Conservation (phyloP, 2,329 filamentous ascomycete species). For the Fusarium sp. region DNA sequence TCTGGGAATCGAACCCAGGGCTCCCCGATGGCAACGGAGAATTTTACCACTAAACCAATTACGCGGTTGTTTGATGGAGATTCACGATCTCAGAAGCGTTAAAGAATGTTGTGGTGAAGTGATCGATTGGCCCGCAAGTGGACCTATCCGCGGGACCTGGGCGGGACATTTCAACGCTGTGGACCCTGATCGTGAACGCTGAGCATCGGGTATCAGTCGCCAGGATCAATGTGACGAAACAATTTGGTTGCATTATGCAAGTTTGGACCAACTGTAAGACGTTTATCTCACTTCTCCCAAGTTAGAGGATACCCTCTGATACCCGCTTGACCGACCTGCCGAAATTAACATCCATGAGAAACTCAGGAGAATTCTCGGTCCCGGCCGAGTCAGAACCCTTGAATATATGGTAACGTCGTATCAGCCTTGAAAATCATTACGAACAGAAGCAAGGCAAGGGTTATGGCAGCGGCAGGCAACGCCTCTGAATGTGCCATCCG, state of each 20-base stretch:
- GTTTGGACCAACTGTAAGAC: too few species aligned
- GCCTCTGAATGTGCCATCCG: neutral
- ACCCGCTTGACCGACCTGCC: neutral
- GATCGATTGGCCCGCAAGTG: neutral
- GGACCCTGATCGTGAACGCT: neutral
- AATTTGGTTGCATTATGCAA: neutral
- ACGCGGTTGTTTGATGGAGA: neutral
- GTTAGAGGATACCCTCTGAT: neutral
- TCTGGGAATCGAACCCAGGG: slow-evolving; percentile 1
- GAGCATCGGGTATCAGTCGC: neutral
- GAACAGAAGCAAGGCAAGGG: neutral
- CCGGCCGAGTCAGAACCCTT: neutral
- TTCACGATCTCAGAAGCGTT: neutral
- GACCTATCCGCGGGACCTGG: neutral
- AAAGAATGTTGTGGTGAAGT: neutral
- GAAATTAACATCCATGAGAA: neutral
- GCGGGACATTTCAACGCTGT: neutral
- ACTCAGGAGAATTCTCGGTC: neutral
- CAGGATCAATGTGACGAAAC: neutral
- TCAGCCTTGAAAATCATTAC: neutral
- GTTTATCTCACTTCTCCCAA: too few species aligned
- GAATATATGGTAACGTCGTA: neutral
- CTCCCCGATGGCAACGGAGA: slow-evolving; percentile 5
- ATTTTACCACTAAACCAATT: slow-evolving; percentile 10
- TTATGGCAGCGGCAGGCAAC: neutral